phyloP scores from a whole-genome alignment of 345 rosid species.

The Stellera chamaejasme region DNA sequence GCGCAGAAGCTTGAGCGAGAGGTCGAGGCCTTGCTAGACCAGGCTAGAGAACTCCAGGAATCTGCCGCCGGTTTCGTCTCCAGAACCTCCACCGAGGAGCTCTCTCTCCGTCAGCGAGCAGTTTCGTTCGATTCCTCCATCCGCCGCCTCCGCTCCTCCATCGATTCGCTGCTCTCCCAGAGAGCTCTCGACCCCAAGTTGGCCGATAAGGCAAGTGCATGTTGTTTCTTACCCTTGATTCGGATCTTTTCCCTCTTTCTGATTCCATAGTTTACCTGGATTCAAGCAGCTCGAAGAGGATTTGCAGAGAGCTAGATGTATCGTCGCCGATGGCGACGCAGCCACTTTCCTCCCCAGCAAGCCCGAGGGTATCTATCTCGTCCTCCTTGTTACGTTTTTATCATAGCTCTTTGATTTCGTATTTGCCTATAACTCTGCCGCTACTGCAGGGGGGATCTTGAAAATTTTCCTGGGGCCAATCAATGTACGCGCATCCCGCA shows the following conservation, averaged over 20 bases:
- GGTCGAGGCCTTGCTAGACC: constrained; percentile 52
- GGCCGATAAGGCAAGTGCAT: constrained; percentile 44
- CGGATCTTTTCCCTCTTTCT: neutral
- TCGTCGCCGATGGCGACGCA: constrained; percentile 74
- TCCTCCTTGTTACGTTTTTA: neutral
- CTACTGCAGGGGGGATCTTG: constrained; percentile 47
- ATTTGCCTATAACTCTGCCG: neutral
- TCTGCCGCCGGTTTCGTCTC: constrained; percentile 49
- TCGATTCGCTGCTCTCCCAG: constrained; percentile 31
- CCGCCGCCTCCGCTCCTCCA: constrained; percentile 51
- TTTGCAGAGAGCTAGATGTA: constrained; percentile 65
- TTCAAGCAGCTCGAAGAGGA: constrained; percentile 68
- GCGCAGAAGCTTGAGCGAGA: constrained; percentile 47
- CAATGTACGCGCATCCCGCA: constrained; percentile 81
- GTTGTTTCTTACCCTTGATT: neutral
- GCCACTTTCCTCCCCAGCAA: constrained; percentile 71
- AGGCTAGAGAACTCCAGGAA: constrained; percentile 75
- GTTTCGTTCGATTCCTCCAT: constrained; percentile 58
- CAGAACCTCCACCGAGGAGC: constrained; percentile 52
- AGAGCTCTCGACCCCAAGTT: constrained; percentile 41
- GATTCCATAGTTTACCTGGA: neutral
- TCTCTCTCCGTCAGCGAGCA: constrained; percentile 59
- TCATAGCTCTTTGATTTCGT: neutral
- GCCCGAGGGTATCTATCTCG: constrained; percentile 43
- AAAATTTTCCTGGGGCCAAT: constrained; percentile 91